A percentile compares a stretch with the other conserved stretches of the same genome.
Conservation (phyloP, 257 asterid genomes). For the Jacaranda copaia region DNA sequence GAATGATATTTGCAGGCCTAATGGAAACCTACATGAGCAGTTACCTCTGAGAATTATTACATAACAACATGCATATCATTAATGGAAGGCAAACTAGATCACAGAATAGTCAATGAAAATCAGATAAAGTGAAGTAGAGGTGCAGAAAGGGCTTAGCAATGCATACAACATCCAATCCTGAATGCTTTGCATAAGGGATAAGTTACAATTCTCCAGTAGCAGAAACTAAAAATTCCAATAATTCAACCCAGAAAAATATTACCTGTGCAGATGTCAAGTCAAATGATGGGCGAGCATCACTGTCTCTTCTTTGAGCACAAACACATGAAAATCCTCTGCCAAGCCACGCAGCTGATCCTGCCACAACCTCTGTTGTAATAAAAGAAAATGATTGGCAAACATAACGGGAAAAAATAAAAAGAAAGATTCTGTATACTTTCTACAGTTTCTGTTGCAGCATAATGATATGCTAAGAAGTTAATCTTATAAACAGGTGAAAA, state of each 20-base stretch:
- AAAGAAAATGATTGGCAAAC: conserved; percentile 35
- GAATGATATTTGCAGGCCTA: no score
- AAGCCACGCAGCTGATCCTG: conserved; percentile 99
- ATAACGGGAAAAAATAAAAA: not conserved
- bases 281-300: conserved; percentile 91
- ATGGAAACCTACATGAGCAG: no score
- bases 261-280: conserved; percentile 92
- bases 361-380: conserved; percentile 81
- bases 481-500: not conserved
- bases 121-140: no score
- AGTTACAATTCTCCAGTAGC: conserved; percentile 13
- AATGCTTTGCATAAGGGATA: conserved; percentile 11
- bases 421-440: conserved; percentile 2
- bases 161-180: not conserved
- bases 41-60: no score
- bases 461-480: not conserved
- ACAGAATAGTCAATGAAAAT: no score
- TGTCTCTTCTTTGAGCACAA: conserved; percentile 92
- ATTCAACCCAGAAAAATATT: conserved; percentile 27
- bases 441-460: not conserved
- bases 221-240: not conserved
- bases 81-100: no score
- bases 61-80: no score
- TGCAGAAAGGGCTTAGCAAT: not conserved
- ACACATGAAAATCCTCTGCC: conserved; percentile 98